Conservation (phyloP, 1,284 basidiomycete species). For the Papiliotrema flavescens region DNA sequence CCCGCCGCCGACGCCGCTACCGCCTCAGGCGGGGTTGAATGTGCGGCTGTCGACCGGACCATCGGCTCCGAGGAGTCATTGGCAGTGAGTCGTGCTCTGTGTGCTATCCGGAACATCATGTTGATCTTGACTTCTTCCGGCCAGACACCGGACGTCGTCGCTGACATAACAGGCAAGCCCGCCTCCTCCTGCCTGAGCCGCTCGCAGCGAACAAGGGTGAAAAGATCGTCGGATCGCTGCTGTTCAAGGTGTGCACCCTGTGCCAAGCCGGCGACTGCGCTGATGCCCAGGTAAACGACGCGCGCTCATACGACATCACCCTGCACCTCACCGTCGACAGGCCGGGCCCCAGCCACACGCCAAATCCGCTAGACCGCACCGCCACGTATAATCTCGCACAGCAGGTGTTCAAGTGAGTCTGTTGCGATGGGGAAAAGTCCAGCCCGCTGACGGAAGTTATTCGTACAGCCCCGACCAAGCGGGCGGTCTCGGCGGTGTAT, state of each 20-base stretch:
- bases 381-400: constrained; percentile 42
- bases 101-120: too few species aligned
- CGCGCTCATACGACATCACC: constrained; percentile 45
- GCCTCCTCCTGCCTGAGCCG: constrained; percentile 45
- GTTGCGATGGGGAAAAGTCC: not conserved
- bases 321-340: constrained; percentile 40
- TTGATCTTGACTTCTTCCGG: too few species aligned
- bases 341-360: constrained; percentile 19
- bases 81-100: constrained; percentile 35
- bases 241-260: constrained; percentile 24
- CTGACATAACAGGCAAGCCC: constrained; percentile 32
- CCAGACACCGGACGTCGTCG: too few species aligned
- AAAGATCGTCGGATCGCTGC: constrained; percentile 37
- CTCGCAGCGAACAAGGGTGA: constrained; percentile 49
- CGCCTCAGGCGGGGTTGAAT: constrained; percentile 37
- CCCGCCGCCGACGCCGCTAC: constrained; percentile 36
- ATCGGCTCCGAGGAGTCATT: constrained; percentile 42
- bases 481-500: not conserved
- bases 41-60: constrained; percentile 47
- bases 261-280: not conserved
- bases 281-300: constrained; percentile 33
- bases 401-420: constrained; percentile 47
- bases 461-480: not conserved
- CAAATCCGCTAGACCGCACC: constrained; percentile 33
- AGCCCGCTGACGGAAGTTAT: not conserved